phyloP scores from a whole-genome alignment of 768 basidiomycete genomes.

The Mycena galopus region DNA sequence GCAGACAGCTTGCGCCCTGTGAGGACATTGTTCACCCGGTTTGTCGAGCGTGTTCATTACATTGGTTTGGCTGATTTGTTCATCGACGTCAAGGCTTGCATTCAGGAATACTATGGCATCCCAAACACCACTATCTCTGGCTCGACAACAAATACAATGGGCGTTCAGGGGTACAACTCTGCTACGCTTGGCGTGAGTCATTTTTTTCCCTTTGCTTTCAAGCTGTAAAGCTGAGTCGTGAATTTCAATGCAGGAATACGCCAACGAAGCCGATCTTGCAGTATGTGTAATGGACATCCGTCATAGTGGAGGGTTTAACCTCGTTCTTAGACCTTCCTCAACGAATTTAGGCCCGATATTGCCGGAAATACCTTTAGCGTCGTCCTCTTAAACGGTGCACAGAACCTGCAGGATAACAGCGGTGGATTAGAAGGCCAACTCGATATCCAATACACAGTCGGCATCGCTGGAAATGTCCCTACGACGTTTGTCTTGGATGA shows the following conservation, averaged over 20 bases:
- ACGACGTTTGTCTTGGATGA: neutral
- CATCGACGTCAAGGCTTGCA: neutral
- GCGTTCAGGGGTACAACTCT: conserved; percentile 6
- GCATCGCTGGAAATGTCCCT: neutral
- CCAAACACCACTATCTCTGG: conserved; percentile 11
- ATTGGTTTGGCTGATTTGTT: neutral
- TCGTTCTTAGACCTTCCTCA: neutral
- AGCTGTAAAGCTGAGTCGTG: neutral
- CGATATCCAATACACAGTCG: neutral
- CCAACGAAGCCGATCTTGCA: neutral
- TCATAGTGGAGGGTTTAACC: neutral
- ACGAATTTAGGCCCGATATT: neutral
- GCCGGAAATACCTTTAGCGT: neutral
- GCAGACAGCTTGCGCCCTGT: conserved; percentile 15
- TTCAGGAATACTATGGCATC: conserved; percentile 10
- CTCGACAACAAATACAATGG: conserved; percentile 1
- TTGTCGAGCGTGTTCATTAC: neutral
- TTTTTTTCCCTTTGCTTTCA: neutral
- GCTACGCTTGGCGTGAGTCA: neutral
- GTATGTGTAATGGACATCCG: neutral
- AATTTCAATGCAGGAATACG: neutral
- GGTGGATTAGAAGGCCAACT: neutral
- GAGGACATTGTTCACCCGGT: conserved; percentile 13
- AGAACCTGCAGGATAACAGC: neutral
- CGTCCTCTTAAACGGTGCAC: neutral